Base-by-base conservation (phyloP, 139 green algal species). In the Raphidocelis subcapitata region DNA sequence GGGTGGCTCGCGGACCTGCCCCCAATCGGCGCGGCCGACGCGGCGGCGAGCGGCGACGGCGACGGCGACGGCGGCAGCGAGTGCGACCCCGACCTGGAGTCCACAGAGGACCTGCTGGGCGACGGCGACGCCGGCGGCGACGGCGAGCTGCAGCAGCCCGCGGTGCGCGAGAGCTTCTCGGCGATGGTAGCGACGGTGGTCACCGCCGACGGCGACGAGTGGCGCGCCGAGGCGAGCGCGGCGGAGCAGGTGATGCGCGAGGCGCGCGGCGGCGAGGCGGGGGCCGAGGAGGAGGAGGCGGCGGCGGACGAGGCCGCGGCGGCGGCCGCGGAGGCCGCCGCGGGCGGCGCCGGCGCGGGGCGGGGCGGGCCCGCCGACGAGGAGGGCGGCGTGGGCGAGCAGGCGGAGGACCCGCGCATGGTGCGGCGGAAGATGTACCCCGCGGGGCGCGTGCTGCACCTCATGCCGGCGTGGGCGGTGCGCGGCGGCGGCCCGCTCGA, bases 371-470 rank as follows among this genome's bases (percentile, higher is more conserved):
- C 35, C 47, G 47, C 36, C 46, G 31, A 33, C 8, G 3, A 32
- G 12, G 33, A 33, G 5, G 61, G 23, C 61, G 61, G 61, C 61
- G 32, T 14, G 10, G 54, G 54, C 54, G 10, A 14, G 54, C 24
- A 14, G 12, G 12, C 54, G 24, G 54, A 28, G 10, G 54, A 61
- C 54, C 24, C 54, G 62, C 62, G 72, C 24, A 47, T 32, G 12
- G 56, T 56, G 32, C 72, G 75, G 59, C 85, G 87, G 26, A 47
- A 77, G 35, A 81, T 92, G 57, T 94, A 93, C 72, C 92, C 91
- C 18, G 90, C 89, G 16, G 92, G 92, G 29, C 74, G 87, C 12
- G 88, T 97, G 24, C 65, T 95, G 59, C 92, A 97, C 72, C 73
- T 97, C 29, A 84, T 97, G 54, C 92, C 92, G 16, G n/a, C 54